Base-by-base conservation (phyloP, 768 basidiomycete genomes). In the Flagelloscypha sp. region DNA sequence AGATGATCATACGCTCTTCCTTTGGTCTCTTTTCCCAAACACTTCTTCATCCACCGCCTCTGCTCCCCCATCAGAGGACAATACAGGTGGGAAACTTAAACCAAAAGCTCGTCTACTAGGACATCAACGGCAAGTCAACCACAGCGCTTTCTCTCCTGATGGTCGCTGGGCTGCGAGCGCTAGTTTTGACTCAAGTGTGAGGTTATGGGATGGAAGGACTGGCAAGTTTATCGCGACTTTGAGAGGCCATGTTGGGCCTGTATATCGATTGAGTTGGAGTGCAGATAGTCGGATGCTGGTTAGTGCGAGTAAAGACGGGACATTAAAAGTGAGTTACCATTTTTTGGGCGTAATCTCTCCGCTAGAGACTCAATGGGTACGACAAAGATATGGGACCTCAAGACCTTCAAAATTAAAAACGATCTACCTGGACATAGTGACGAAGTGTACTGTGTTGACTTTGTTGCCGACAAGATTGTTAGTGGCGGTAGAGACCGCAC, bases 361-460 rank as follows among this genome's bases (percentile, higher is more conserved):
- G 28, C 3, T 23, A 22, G 10, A 13, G 13, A 18, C 17, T 35
- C 21, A 35, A 22, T 8, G 2, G n/a, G 11, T 30, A 30, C 41
- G 13, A 17, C 6, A 12, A 55, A 90, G 90, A 79, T 97, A 16
- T 98, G 94, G 94, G 88, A 95, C 56, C 66, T 98, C 37, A 92
- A 88, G 56, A 97, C 90, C 5, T 89, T 87, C 58, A 98, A 99
- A 61, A 77, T 99, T 43, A 85, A 88, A 52, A 78, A 74, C 6
- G 94, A 99, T 56, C 75, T 99, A 12, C 89, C 92, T 0, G 94
- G 94, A 13, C 94, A 99, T 54, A 86, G 84, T 1, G 94, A 99
- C 47, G 94, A 99, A 56, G 93, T 99, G 24, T 98, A 97, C 61
- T 97, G 94, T 50, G 94, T 99, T 11, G 94, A 98, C 58, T 99